Conservation (phyloP, 371 early-diverging fungal species). For the Lichtheimia ornata region DNA sequence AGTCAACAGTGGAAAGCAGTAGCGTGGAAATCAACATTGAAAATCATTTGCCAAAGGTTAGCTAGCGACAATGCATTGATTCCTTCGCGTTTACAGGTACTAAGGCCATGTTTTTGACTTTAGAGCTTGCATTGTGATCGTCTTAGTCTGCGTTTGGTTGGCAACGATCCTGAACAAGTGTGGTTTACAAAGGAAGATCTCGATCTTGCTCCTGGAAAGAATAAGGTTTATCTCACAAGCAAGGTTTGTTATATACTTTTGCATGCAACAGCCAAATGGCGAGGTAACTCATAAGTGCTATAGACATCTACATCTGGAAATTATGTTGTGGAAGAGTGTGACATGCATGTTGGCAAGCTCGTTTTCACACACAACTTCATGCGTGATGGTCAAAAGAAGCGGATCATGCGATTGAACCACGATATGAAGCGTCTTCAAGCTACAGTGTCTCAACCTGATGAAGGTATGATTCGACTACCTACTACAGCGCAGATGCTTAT, state of each 20-base stretch:
- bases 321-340: conserved; percentile 65
- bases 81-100: neutral
- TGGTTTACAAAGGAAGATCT: conserved; percentile 43
- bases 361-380: conserved; percentile 64
- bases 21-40: conserved; percentile 61
- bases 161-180: conserved; percentile 59
- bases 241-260: conserved; percentile 41
- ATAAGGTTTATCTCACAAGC: conserved; percentile 60
- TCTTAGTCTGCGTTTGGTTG: conserved; percentile 57
- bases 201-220: conserved; percentile 65
- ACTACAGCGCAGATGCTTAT: neutral
- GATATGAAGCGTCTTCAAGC: conserved; percentile 36
- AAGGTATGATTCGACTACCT: conserved; percentile 25
- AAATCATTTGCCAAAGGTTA: conserved; percentile 62
- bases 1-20: conserved; percentile 59
- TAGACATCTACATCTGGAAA: conserved; percentile 66
- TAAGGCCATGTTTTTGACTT: neutral
- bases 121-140: conserved; percentile 55
- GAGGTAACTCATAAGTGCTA: neutral
- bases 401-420: conserved; percentile 59
- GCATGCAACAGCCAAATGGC: too few relatives aligned
- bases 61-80: neutral
- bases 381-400: conserved; percentile 61
- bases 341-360: conserved; percentile 58
- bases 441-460: conserved; percentile 36